phyloP scores from a whole-genome alignment of 805 yeast genomes.

The Wickerhamiella vanderwaltii region DNA sequence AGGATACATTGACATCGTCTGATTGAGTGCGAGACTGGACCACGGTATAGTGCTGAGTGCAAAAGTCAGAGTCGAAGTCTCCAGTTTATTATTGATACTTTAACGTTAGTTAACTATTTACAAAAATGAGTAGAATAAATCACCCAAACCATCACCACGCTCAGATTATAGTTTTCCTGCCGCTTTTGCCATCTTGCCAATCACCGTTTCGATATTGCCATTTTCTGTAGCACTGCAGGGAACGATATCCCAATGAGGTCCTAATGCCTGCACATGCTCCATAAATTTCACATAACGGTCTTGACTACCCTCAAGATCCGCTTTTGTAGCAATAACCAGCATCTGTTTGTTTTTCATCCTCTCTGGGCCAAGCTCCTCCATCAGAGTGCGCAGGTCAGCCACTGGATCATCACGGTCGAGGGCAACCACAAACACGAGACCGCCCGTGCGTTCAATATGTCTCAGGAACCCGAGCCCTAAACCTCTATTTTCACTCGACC shows the following conservation, averaged over 20 bases:
- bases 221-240: constrained; percentile 74
- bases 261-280: constrained; percentile 14
- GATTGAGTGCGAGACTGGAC: background rate
- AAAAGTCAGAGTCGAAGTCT: too few relatives aligned
- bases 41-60: too few relatives aligned
- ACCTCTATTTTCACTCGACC: constrained; percentile 73
- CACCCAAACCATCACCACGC: too few relatives aligned
- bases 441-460: constrained; percentile 85
- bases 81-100: too few relatives aligned
- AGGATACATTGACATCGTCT: too few relatives aligned
- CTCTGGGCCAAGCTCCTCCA: constrained; percentile 58
- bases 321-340: constrained; percentile 85
- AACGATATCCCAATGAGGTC: constrained; percentile 48
- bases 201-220: constrained; percentile 60
- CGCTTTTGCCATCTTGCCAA: constrained; percentile 50
- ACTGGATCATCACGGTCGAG: constrained; percentile 57
- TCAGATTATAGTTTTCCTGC: too few relatives aligned
- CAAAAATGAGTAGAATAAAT: too few relatives aligned
- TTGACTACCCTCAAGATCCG: constrained; percentile 53
- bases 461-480: constrained; percentile 88
- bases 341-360: constrained; percentile 50
- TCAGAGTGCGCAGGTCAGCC: constrained; percentile 46
- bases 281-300: constrained; percentile 32
- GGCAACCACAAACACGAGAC: constrained; percentile 75
- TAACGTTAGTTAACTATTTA: too few relatives aligned